Conservation (phyloP, 805 yeast species). For the Torulaspora quercuum region DNA sequence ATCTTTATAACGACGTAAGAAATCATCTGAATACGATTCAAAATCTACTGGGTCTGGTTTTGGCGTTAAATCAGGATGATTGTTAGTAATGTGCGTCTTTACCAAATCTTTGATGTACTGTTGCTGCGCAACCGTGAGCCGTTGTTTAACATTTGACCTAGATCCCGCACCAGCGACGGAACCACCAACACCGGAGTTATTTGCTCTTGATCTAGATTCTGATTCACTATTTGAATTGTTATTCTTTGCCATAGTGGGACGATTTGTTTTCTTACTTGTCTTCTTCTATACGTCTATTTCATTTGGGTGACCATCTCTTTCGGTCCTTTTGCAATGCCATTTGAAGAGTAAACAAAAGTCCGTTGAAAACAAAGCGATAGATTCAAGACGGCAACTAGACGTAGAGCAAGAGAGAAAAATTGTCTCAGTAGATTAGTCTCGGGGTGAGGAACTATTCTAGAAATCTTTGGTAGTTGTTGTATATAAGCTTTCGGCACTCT, state of each 20-base stretch:
- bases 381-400: too few species aligned
- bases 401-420: too few species aligned
- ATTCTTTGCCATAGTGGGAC: slow-evolving; percentile 23
- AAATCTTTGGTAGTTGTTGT: slow-evolving; percentile 20
- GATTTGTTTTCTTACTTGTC: not conserved
- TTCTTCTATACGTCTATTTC: too few species aligned
- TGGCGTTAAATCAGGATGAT: slow-evolving; percentile 61
- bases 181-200: slow-evolving; percentile 10
- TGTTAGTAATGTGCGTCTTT: slow-evolving; percentile 65
- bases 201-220: slow-evolving; percentile 24
- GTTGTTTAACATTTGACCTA: slow-evolving; percentile 43
- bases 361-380: not conserved
- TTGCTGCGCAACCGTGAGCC: slow-evolving; percentile 59
- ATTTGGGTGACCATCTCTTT: slow-evolving; percentile 1
- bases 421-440: too few species aligned
- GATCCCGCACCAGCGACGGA: slow-evolving; percentile 45
- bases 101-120: slow-evolving; percentile 62
- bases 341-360: not conserved
- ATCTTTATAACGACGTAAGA: slow-evolving; percentile 67
- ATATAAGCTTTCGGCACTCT: slow-evolving; percentile 13
- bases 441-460: slow-evolving; percentile 11
- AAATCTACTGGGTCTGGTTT: slow-evolving; percentile 65
- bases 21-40: slow-evolving; percentile 53
- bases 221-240: slow-evolving; percentile 33
- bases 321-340: not conserved